phyloP scores from a whole-genome alignment of 371 early-diverging fungal species.

The Circinella minor region DNA sequence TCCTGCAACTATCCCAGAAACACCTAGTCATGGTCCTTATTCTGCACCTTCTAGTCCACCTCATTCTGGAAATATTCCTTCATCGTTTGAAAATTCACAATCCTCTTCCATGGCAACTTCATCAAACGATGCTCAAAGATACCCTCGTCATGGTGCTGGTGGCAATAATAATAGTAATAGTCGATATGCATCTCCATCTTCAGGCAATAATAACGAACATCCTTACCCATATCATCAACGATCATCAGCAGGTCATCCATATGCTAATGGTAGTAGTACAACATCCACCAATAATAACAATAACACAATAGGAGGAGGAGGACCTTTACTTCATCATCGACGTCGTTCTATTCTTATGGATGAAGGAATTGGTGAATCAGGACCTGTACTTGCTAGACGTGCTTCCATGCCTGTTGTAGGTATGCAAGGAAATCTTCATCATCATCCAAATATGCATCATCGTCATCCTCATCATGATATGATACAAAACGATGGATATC shows the following conservation, averaged over 20 bases:
- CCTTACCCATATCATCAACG: slow-evolving; percentile 26
- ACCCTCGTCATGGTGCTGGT: too few species aligned
- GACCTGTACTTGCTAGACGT: slow-evolving; percentile 36
- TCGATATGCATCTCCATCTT: slow-evolving; percentile 22
- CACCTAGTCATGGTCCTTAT: slow-evolving; percentile 45
- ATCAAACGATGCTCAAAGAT: slow-evolving; percentile 4
- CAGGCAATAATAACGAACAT: slow-evolving; percentile 14
- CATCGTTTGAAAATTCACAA: slow-evolving; percentile 7
- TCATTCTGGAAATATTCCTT: slow-evolving; percentile 21
- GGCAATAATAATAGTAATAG: slow-evolving; percentile 8
- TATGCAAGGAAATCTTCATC: slow-evolving; percentile 25
- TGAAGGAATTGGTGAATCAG: slow-evolving; percentile 16
- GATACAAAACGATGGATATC: slow-evolving; percentile 9
- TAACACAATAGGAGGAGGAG: slow-evolving; percentile 16
- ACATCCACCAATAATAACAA: neutral
- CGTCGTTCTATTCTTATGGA: slow-evolving; percentile 40
- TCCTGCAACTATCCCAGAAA: slow-evolving; percentile 45
- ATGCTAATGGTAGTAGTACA: neutral
- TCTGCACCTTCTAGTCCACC: slow-evolving; percentile 69
- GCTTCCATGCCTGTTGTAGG: slow-evolving; percentile 58
- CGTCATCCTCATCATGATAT: slow-evolving; percentile 10
- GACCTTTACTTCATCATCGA: slow-evolving; percentile 33
- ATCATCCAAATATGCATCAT: slow-evolving; percentile 37
- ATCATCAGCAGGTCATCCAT: slow-evolving; percentile 17
- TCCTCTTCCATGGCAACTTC: neutral